Evolutionary conservation across 73 alveolate species (phyloP), one percentile per base, ranked within the genome.

Genomic region (Effrenium voratum): DNA sequence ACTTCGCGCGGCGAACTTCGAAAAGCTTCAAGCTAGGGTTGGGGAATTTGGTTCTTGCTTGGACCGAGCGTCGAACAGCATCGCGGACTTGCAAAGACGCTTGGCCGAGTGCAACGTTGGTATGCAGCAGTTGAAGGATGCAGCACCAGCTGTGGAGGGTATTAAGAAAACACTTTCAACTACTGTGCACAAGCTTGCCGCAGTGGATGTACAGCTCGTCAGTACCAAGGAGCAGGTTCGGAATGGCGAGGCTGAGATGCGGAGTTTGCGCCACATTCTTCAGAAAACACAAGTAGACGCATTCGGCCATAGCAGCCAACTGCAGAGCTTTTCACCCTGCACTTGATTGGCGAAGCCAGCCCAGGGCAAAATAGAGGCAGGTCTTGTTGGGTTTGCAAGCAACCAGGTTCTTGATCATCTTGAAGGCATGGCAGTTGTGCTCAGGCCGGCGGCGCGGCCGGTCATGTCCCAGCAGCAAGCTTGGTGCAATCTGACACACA

Each of bases 171-270:
- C 47, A 16, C 15, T 36, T 41, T 79, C 68, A 6, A 44, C 70
- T 3, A 45, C 70, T 41, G 44, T 70, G 10, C 44, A 44, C 19
- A 40, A 41, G 36, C 3, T 45, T 44, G 91, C 66, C 46, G 91
- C 46, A 44, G n/a, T 80, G 15, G 91, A 80, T 46, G 63, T 28
- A 26, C 91, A 80, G 91, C 10, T 80, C n/a, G 30, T 70, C 32
- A 44, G 46, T 12, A 46, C 44, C 68, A 80, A n/a, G 46, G 91
- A 80, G 91, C 91, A 80, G 70, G 47, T 44, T 34, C 16, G 44
- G 70, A 5, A 46, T 8, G 46, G 91, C 30, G 68, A 80, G 47
- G n/a, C 70, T 8, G 72, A 80, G 70, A 26, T 80, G 26, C 2
- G 44, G 16, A 45, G 70, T 3, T 50, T 15, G n/a, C 91, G 46